Evolutionary conservation across 768 basidiomycete genomes (phyloP).

Genomic region (Lenzites betulinus): DNA sequence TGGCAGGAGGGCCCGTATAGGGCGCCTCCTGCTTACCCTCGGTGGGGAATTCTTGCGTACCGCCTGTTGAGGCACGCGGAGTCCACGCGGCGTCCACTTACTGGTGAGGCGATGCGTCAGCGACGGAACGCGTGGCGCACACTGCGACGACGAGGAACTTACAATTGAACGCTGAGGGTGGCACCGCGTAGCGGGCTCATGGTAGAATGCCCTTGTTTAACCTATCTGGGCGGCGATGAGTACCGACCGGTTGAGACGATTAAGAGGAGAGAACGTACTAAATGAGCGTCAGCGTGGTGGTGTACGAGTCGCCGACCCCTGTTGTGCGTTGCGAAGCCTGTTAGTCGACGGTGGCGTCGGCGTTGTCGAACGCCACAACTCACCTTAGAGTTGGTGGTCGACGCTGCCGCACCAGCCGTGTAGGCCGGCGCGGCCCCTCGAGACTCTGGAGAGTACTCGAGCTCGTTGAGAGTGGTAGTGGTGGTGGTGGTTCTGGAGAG

Average conservation of each 20-base stretch:
- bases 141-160: no score
- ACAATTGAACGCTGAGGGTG: no score
- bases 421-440: not conserved
- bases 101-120: no score
- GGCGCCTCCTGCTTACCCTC: not conserved
- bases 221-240: no score
- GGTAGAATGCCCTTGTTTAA: no score
- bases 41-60: not conserved
- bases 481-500: slow-evolving; percentile 4
- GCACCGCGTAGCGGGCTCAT: no score
- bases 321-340: not conserved
- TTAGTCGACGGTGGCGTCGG: not conserved
- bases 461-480: not conserved
- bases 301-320: not conserved
- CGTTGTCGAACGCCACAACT: not conserved
- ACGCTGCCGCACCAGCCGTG: not conserved
- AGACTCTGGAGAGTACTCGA: slow-evolving; percentile 1
- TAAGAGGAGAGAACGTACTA: no score
- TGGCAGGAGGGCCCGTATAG: not conserved
- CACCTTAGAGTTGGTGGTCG: not conserved
- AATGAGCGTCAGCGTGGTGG: not conserved
- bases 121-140: no score
- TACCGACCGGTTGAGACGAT: no score
- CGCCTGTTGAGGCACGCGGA: no score
- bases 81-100: no score